Evolutionary conservation across 176 grass and related monocot genomes (phyloP).

Genomic region (Cocos nucifera): DNA sequence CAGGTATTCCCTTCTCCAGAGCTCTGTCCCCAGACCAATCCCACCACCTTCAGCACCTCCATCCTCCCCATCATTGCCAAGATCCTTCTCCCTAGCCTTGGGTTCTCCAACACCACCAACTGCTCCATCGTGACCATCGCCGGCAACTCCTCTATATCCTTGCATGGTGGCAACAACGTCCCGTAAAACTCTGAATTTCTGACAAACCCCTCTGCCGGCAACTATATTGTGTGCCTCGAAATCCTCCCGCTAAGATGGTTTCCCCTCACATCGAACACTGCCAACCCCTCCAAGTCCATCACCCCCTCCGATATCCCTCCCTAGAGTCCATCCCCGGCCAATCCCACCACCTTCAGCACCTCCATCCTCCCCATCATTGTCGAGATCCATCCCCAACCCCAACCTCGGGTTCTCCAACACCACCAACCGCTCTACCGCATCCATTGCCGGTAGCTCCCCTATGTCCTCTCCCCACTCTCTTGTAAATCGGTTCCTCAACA

Average conservation of each 20-base stretch:
- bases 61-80: constrained; percentile 27
- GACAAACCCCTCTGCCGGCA: constrained; percentile 28
- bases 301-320: constrained; percentile 31
- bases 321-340: constrained; percentile 21
- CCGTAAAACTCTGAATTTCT: constrained; percentile 32
- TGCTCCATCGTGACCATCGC: constrained; percentile 26
- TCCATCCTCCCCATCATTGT: constrained; percentile 27
- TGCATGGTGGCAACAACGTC: constrained; percentile 31
- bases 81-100: constrained; percentile 21
- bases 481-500: constrained; percentile 25
- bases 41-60: constrained; percentile 28
- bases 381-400: constrained; percentile 27
- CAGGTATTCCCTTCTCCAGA: constrained; percentile 32
- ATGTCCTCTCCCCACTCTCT: constrained; percentile 31
- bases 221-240: constrained; percentile 12
- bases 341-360: constrained; percentile 26
- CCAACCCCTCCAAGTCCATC: constrained; percentile 19
- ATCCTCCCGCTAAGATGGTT: constrained; percentile 35
- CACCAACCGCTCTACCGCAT: constrained; percentile 19
- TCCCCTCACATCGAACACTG: constrained; percentile 18
- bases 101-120: constrained; percentile 30
- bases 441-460: constrained; percentile 27
- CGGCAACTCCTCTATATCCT: too few relatives aligned
- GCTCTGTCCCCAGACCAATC: constrained; percentile 20
- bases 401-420: constrained; percentile 28